A percentile compares a stretch with the other conserved stretches of the same genome.
Conservation (phyloP, 2,329 filamentous ascomycete species). For the Beauveria pseudobassiana region DNA sequence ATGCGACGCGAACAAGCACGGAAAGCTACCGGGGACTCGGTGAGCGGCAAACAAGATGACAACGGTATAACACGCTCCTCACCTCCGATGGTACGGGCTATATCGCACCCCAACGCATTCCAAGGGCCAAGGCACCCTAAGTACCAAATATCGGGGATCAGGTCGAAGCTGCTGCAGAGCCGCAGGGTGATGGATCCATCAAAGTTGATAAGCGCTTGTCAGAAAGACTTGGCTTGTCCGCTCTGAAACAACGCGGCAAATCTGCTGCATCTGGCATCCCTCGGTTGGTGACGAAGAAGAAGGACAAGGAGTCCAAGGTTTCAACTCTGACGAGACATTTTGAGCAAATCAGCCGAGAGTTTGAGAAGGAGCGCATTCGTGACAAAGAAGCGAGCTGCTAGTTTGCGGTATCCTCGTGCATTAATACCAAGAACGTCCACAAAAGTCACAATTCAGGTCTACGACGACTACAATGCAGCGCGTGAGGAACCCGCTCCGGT, state of each 20-base stretch:
- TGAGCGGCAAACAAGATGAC: constrained; percentile 20
- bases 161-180: neutral
- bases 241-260: constrained; percentile 54
- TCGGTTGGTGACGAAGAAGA: constrained; percentile 70
- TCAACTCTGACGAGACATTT: constrained; percentile 93
- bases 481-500: constrained; percentile 69
- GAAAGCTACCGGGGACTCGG: constrained; percentile 23
- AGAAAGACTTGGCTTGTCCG: constrained; percentile 60
- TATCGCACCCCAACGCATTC: constrained; percentile 34
- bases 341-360: constrained; percentile 92
- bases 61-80: constrained; percentile 37
- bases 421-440: constrained; percentile 81
- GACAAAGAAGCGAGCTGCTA: constrained; percentile 77
- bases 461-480: constrained; percentile 86
- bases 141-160: neutral
- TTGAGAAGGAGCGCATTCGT: constrained; percentile 85
- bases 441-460: constrained; percentile 94
- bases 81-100: constrained; percentile 45
- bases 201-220: constrained; percentile 68
- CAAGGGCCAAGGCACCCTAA: too few relatives aligned
- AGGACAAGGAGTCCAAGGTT: constrained; percentile 67
- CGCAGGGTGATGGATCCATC: constrained; percentile 30
- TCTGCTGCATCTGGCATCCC: constrained; percentile 71
- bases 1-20: constrained; percentile 40
- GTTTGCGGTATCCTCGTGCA: constrained; percentile 64